Conservation (phyloP, 805 yeast species). For the Starmerella bombi region DNA sequence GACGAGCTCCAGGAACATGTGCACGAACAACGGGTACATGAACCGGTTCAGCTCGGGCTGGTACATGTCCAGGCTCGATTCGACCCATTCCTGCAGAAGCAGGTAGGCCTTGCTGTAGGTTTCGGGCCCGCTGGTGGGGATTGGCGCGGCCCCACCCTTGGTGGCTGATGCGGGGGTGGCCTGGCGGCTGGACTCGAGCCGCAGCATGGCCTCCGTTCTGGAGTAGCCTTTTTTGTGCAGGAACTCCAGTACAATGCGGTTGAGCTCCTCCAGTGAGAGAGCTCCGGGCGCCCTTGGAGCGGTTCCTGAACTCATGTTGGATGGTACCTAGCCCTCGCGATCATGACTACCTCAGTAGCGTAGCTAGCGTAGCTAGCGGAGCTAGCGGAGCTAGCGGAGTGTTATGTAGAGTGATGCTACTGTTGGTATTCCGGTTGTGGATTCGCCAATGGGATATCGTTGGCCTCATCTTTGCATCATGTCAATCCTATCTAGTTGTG, state of each 20-base stretch:
- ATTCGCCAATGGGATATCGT: no score
- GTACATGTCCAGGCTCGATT: constrained; percentile 78
- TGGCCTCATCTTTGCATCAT: no score
- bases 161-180: constrained; percentile 24
- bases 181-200: constrained; percentile 48
- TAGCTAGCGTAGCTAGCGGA: no score
- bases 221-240: constrained; percentile 88
- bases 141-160: constrained; percentile 26
- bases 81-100: constrained; percentile 76
- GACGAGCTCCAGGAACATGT: constrained; percentile 69
- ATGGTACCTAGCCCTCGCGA: not conserved
- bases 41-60: constrained; percentile 72
- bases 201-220: constrained; percentile 82
- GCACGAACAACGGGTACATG: constrained; percentile 85
- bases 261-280: constrained; percentile 66
- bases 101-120: constrained; percentile 69
- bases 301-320: not conserved
- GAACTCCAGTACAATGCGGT: constrained; percentile 83
- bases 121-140: constrained; percentile 39
- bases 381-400: no score
- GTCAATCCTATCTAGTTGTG: no score
- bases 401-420: no score
- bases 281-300: constrained; percentile 15
- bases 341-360: no score
- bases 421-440: no score